phyloP scores from a whole-genome alignment of 208 protist genomes.

The Leishmania arabica region DNA sequence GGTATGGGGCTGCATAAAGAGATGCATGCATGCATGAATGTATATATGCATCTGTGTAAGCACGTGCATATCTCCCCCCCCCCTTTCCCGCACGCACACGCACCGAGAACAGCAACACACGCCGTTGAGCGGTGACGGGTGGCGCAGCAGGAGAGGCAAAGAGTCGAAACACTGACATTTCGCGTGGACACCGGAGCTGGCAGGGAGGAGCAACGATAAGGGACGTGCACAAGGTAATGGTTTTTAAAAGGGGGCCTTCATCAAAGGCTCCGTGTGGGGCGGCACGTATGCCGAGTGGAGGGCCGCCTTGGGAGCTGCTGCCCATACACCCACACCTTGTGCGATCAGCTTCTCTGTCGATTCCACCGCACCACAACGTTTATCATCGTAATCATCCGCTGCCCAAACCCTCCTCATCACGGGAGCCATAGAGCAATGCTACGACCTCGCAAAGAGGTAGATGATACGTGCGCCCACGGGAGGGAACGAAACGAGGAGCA shows the following conservation, averaged over 20 bases:
- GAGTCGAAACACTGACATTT: too few relatives aligned
- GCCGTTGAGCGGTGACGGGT: neutral
- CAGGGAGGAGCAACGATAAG: neutral
- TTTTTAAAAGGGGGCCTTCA: neutral
- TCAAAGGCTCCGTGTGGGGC: neutral
- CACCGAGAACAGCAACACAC: neutral
- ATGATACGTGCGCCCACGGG: neutral
- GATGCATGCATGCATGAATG: constrained; percentile 6
- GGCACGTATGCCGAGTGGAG: neutral
- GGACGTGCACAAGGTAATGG: too few relatives aligned
- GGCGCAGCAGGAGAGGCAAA: neutral
- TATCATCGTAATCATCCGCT: neutral
- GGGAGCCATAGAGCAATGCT: neutral
- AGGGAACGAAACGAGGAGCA: neutral
- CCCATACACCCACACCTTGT: neutral
- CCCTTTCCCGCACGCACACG: neutral
- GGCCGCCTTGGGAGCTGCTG: neutral
- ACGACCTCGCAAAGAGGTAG: neutral
- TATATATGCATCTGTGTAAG: neutral
- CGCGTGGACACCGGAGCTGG: too few relatives aligned
- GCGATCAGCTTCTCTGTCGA: neutral
- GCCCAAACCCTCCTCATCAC: neutral
- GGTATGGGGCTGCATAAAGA: too few relatives aligned
- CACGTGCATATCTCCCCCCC: neutral
- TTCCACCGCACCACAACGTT: neutral